These are phyloP conservation scores for Hansenula anomala DNA, from an alignment of 1,139 yeast species.

Conservation along the genomic window DNA sequence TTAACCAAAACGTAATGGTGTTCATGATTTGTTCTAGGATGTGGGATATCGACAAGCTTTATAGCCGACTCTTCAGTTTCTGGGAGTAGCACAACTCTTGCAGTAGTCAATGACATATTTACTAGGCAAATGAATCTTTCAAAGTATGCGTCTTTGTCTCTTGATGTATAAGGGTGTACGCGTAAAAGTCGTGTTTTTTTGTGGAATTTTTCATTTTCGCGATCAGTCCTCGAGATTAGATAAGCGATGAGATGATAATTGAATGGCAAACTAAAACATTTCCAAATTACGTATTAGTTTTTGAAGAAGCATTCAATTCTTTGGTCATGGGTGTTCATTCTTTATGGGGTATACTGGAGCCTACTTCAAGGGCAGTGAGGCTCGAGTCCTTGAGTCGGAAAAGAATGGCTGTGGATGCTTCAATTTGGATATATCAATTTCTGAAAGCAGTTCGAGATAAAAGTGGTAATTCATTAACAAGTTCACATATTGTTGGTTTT, in stretches of 20 bases:
- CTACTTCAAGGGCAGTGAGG: conserved; percentile 86
- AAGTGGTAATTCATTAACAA: conserved; percentile 72
- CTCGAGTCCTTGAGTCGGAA: conserved; percentile 76
- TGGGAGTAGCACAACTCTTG: conserved; percentile 11
- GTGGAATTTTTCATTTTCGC: too few relatives aligned
- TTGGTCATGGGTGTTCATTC: conserved; percentile 90
- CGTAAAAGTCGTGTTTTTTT: too few relatives aligned
- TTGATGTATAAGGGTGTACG: too few relatives aligned
- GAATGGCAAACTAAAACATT: neutral
- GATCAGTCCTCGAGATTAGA: too few relatives aligned
- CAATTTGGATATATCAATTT: conserved; percentile 98
- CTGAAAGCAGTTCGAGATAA: conserved; percentile 88
- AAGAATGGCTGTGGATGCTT: conserved; percentile 91
- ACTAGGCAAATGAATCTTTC: neutral
- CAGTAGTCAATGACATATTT: conserved; percentile 5
- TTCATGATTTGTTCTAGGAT: conserved; percentile 7
- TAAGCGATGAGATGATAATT: neutral
- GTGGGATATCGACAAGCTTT: conserved; percentile 8
- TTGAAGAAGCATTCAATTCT: too few relatives aligned
- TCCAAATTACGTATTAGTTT: too few relatives aligned
- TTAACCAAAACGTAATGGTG: conserved; percentile 7
- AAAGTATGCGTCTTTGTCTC: too few relatives aligned
- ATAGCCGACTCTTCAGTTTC: neutral
- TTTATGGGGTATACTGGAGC: conserved; percentile 89
- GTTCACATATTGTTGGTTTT: conserved; percentile 90